These are phyloP conservation scores for Viscum album DNA, from an alignment of 177 flowering plant genomes.

Conservation along the genomic window DNA sequence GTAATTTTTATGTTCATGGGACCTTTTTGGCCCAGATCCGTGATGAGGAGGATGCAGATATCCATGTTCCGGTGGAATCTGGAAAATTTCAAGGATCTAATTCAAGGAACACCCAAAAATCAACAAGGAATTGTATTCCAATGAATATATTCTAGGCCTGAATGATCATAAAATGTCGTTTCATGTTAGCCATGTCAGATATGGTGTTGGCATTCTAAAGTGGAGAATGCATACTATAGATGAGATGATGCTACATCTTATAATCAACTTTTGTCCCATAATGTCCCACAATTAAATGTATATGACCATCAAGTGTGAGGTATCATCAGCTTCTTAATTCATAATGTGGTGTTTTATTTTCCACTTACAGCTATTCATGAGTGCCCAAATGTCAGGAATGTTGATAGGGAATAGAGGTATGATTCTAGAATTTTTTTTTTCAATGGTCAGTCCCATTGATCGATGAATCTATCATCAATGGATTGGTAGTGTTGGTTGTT, in stretches of 20 bases:
- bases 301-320: conserved; percentile 92
- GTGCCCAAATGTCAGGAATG: conserved; percentile 72
- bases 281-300: conserved; percentile 85
- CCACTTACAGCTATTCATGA: conserved; percentile 94
- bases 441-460: conserved; percentile 91
- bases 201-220: conserved; percentile 77
- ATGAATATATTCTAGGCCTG: conserved; percentile 72
- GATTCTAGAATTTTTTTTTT: conserved; percentile 56
- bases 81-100: too few relatives aligned
- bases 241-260: conserved; percentile 74
- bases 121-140: too few relatives aligned
- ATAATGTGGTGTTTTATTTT: conserved; percentile 74
- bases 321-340: conserved; percentile 73
- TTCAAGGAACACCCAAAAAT: too few relatives aligned
- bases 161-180: conserved; percentile 88
- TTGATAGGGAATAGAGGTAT: conserved; percentile 98
- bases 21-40: too few relatives aligned
- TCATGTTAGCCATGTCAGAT: conserved; percentile 64
- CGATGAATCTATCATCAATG: conserved; percentile 87
- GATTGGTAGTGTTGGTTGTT: conserved; percentile 92
- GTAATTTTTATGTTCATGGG: too few relatives aligned
- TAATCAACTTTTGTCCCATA: conserved; percentile 99
- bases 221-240: conserved; percentile 96
- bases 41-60: too few relatives aligned
- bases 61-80: too few relatives aligned